Conservation (phyloP, 805 yeast genomes). For the Metschnikowia kofuensis region DNA sequence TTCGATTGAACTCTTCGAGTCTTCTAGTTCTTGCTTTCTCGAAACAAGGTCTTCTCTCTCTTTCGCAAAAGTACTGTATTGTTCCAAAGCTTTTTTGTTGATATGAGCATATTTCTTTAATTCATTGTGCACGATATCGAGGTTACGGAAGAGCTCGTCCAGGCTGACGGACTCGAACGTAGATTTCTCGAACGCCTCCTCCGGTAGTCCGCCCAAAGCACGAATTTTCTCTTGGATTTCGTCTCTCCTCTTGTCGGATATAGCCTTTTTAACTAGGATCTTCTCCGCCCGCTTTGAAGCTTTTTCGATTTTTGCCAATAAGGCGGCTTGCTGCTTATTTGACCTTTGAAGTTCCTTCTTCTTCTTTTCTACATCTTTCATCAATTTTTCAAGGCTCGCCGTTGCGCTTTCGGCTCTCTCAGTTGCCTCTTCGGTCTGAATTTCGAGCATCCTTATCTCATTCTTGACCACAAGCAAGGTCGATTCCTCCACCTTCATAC, state of each 20-base stretch:
- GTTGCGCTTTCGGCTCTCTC: slow-evolving; percentile 26
- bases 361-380: slow-evolving; percentile 32
- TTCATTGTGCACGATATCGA: slow-evolving; percentile 54
- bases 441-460: slow-evolving; percentile 28
- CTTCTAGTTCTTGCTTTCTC: slow-evolving; percentile 67
- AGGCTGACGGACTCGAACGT: slow-evolving; percentile 45
- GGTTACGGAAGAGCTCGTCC: slow-evolving; percentile 49
- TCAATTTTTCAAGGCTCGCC: slow-evolving; percentile 16
- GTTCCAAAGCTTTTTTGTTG: slow-evolving; percentile 87
- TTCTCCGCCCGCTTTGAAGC: slow-evolving; percentile 65
- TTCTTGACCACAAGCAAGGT: slow-evolving; percentile 24
- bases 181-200: slow-evolving; percentile 60
- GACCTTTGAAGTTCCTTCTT: slow-evolving; percentile 44
- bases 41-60: slow-evolving; percentile 65
- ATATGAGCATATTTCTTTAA: slow-evolving; percentile 70
- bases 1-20: slow-evolving; percentile 70
- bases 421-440: slow-evolving; percentile 20
- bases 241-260: slow-evolving; percentile 59
- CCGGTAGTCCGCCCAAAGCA: slow-evolving; percentile 87
- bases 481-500: slow-evolving; percentile 13
- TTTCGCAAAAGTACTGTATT: slow-evolving; percentile 65
- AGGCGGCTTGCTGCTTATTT: slow-evolving; percentile 53
- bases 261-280: slow-evolving; percentile 56
- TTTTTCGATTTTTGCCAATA: slow-evolving; percentile 55
- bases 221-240: slow-evolving; percentile 71